Percentiles rank a stretch among this genome's conserved stretches.
Conservation (phyloP, 176 grass and related monocot genomes). For the Zizania latifolia region DNA sequence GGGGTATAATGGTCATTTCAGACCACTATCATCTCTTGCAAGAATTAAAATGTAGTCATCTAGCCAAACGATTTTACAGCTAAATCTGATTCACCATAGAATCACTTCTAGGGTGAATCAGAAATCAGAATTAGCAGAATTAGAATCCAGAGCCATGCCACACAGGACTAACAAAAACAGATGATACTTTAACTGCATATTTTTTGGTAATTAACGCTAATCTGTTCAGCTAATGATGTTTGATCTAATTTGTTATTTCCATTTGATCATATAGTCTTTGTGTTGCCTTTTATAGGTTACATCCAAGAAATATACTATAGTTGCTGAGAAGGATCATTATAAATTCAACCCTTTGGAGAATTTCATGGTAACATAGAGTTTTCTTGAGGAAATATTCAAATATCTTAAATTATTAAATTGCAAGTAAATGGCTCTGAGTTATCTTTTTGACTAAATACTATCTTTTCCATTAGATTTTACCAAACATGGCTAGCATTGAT, state of each 20-base stretch:
- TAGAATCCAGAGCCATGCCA: too few species aligned
- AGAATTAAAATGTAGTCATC: too few species aligned
- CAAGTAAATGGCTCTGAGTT: neutral
- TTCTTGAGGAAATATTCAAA: slow-evolving; percentile 10
- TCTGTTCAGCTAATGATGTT: neutral
- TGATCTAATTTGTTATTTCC: neutral
- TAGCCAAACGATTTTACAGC: too few species aligned
- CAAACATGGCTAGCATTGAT: slow-evolving; percentile 89
- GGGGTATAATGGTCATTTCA: too few species aligned
- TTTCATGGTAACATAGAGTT: slow-evolving; percentile 73
- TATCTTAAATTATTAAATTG: neutral
- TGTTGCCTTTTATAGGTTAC: slow-evolving; percentile 69
- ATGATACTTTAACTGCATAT: too few species aligned
- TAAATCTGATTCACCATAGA: too few species aligned
- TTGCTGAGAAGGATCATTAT: slow-evolving; percentile 82
- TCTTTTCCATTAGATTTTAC: slow-evolving; percentile 62
- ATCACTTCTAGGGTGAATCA: too few species aligned
- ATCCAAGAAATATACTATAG: slow-evolving; percentile 80
- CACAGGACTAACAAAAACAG: too few species aligned
- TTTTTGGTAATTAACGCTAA: too few species aligned
- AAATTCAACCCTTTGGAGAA: slow-evolving; percentile 79
- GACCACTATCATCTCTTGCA: too few species aligned
- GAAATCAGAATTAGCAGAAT: too few species aligned
- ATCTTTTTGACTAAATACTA: slow-evolving; percentile 14
- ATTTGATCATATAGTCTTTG: slow-evolving; percentile 6